These are phyloP conservation scores for Argentina anserina DNA, from an alignment of 306 rosid genomes.

Conservation along the genomic window DNA sequence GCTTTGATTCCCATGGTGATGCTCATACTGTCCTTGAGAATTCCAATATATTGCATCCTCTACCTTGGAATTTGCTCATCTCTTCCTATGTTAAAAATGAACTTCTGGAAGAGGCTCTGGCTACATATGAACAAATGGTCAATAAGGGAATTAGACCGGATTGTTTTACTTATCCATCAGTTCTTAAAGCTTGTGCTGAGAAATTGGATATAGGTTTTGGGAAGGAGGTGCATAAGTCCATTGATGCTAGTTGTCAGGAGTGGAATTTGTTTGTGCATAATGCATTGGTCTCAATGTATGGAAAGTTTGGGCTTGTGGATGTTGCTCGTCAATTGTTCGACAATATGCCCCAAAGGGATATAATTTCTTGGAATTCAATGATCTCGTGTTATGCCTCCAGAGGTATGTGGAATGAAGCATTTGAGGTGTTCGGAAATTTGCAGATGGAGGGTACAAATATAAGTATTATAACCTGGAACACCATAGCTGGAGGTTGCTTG, in stretches of 20 bases:
- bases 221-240: slow-evolving; percentile 58
- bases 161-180: slow-evolving; percentile 72
- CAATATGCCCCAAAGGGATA: slow-evolving; percentile 61
- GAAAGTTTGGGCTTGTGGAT: slow-evolving; percentile 62
- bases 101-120: slow-evolving; percentile 48
- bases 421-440: slow-evolving; percentile 55
- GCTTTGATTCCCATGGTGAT: slow-evolving; percentile 40
- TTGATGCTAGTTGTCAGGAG: slow-evolving; percentile 37
- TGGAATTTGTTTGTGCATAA: slow-evolving; percentile 77
- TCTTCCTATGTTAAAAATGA: slow-evolving; percentile 57
- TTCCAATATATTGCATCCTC: slow-evolving; percentile 48
- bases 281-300: slow-evolving; percentile 83
- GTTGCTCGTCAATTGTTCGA: slow-evolving; percentile 68
- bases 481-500: slow-evolving; percentile 68
- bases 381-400: slow-evolving; percentile 66
- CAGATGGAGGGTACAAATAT: slow-evolving; percentile 40
- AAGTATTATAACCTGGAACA: slow-evolving; percentile 70
- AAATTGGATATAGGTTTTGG: slow-evolving; percentile 50
- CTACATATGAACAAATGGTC: slow-evolving; percentile 62
- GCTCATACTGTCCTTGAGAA: slow-evolving; percentile 48
- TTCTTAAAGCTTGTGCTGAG: slow-evolving; percentile 88
- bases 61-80: slow-evolving; percentile 77
- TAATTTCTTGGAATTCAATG: slow-evolving; percentile 76
- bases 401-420: slow-evolving; percentile 72
- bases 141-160: slow-evolving; percentile 53